phyloP scores from a whole-genome alignment of 2,329 filamentous ascomycete species.

The Exophiala oligosperma region DNA sequence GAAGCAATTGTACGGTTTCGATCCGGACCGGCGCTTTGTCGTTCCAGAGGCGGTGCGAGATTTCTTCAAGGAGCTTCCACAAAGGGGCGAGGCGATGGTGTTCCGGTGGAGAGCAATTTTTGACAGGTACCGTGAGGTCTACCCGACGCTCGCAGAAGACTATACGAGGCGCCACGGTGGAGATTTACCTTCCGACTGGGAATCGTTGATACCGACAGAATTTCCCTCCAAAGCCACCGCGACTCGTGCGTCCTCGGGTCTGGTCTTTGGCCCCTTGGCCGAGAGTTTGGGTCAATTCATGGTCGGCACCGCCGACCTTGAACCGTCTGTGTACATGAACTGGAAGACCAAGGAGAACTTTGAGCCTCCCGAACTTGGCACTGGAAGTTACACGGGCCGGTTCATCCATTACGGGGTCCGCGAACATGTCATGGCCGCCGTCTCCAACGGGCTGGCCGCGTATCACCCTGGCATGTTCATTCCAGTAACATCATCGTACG shows the following conservation, averaged over 20 bases:
- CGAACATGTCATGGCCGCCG: conserved; percentile 79
- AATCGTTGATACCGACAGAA: conserved; percentile 31
- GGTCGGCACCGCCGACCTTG: conserved; percentile 56
- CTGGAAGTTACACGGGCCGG: conserved; percentile 18
- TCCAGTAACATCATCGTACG: not conserved
- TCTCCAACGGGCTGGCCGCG: conserved; percentile 66
- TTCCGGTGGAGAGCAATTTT: conserved; percentile 52
- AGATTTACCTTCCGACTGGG: conserved; percentile 52
- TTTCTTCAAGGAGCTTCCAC: conserved; percentile 54
- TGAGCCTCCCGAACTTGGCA: conserved; percentile 43
- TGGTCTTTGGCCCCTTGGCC: conserved; percentile 56
- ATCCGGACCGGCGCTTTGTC: conserved; percentile 50
- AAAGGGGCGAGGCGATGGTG: conserved; percentile 49
- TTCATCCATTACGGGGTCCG: conserved; percentile 70
- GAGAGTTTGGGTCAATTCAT: conserved; percentile 50
- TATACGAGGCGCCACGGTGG: conserved; percentile 52
- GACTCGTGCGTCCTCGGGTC: conserved; percentile 48
- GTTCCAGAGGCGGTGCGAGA: conserved; percentile 48
- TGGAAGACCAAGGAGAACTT: conserved; percentile 55
- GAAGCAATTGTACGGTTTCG: conserved; percentile 53
- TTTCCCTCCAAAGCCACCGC: conserved; percentile 54
- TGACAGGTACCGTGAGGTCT: conserved; percentile 42
- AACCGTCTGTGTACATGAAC: conserved; percentile 57
- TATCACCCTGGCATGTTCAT: conserved; percentile 55
- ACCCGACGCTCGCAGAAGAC: conserved; percentile 51